Evolutionary conservation across 164 flowering plant species (phyloP).

Genomic region (Annona cherimola): DNA sequence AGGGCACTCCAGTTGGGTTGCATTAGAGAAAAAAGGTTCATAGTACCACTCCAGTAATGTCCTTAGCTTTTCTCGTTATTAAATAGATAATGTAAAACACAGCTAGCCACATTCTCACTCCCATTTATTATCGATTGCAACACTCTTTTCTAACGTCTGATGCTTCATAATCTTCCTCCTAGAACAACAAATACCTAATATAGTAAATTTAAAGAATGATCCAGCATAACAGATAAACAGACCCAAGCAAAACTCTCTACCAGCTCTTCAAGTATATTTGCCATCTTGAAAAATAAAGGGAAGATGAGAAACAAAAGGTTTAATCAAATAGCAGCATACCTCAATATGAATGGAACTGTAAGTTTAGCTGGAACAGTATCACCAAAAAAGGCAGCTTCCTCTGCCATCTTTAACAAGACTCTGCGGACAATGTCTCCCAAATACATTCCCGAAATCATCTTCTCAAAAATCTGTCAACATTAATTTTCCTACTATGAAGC

Average conservation of each 20-base stretch:
- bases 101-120: too few species aligned
- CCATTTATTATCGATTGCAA: too few species aligned
- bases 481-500: slow-evolving; percentile 2
- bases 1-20: too few species aligned
- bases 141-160: too few species aligned
- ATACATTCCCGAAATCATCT: slow-evolving; percentile 93
- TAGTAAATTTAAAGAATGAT: background rate
- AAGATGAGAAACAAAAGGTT: background rate
- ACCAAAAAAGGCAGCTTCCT: slow-evolving; percentile 89
- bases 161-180: too few species aligned
- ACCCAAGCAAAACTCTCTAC: background rate
- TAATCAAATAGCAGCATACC: slow-evolving; percentile 31
- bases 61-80: too few species aligned
- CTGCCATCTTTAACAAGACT: slow-evolving; percentile 75
- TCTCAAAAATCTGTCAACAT: slow-evolving; percentile 75
- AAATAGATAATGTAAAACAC: too few species aligned
- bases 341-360: slow-evolving; percentile 53
- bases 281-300: background rate
- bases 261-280: too few species aligned
- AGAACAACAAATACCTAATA: background rate
- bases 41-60: too few species aligned
- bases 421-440: slow-evolving; percentile 89
- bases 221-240: background rate
- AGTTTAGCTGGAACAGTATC: slow-evolving; percentile 79
- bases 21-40: too few species aligned